Evolutionary conservation across 1,284 basidiomycete species (phyloP).

Genomic region (Boletus subluridellus): DNA sequence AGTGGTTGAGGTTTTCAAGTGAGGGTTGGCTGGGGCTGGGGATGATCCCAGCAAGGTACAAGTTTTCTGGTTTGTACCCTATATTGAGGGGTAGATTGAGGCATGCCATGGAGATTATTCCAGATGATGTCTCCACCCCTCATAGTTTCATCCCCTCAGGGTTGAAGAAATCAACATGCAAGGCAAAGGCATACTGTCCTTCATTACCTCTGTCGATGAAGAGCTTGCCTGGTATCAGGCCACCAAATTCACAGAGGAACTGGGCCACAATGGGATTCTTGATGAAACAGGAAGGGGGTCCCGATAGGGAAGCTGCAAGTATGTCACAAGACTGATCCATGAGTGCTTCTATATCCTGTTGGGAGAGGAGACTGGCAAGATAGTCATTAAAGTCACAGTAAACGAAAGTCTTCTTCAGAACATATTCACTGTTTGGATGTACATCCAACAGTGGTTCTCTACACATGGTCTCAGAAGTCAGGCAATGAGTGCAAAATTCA

Average conservation of each 20-base stretch:
- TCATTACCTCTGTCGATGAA: slow-evolving; percentile 6
- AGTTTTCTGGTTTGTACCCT: slow-evolving; percentile 10
- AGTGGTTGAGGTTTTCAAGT: slow-evolving; percentile 18
- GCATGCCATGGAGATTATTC: slow-evolving; percentile 9
- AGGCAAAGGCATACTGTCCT: not conserved
- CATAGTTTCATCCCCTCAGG: not conserved
- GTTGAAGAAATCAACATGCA: slow-evolving; percentile 9
- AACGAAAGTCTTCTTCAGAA: slow-evolving; percentile 4
- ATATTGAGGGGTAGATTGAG: slow-evolving; percentile 3
- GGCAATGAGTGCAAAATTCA: not conserved
- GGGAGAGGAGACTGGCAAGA: not conserved
- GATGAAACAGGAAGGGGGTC: not conserved
- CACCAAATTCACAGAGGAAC: slow-evolving; percentile 6
- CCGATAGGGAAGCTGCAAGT: not conserved
- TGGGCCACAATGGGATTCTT: slow-evolving; percentile 9
- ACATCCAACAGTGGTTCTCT: slow-evolving; percentile 1
- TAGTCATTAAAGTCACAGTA: slow-evolving; percentile 15
- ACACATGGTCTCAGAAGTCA: not conserved
- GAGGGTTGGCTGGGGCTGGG: slow-evolving; percentile 12
- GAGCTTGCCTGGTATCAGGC: not conserved
- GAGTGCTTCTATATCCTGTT: not conserved
- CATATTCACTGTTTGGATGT: not conserved
- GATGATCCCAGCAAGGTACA: slow-evolving; percentile 13
- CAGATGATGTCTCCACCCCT: not conserved
- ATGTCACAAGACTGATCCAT: slow-evolving; percentile 13